Percentiles rank a stretch among this genome's conserved stretches.
phyloP scores from a whole-genome alignment of 2,329 filamentous ascomycete genomes.

The Corynespora cassiicola region DNA sequence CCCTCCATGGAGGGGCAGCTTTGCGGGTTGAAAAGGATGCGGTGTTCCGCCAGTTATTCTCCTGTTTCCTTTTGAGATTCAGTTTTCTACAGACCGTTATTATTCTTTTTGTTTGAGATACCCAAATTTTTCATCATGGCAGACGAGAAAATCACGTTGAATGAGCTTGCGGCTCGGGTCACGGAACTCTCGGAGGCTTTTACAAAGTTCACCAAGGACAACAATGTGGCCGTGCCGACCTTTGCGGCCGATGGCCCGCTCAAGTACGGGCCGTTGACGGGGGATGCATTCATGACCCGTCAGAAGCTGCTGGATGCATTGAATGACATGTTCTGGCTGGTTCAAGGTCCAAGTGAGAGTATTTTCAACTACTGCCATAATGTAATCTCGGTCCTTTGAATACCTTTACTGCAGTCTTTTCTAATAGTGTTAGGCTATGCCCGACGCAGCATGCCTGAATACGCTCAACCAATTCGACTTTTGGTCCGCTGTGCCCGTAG shows the following conservation, averaged over 20 bases:
- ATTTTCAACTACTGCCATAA: slow-evolving; percentile 49
- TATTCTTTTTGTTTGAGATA: too few relatives aligned
- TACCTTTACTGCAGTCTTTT: neutral
- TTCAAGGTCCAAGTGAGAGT: slow-evolving; percentile 58
- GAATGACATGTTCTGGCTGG: slow-evolving; percentile 55
- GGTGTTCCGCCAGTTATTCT: too few relatives aligned
- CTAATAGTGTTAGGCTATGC: slow-evolving; percentile 44
- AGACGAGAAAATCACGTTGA: too few relatives aligned
- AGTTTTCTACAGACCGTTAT: too few relatives aligned
- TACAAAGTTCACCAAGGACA: slow-evolving; percentile 50
- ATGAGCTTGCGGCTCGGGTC: slow-evolving; percentile 54
- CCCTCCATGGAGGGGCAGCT: too few relatives aligned
- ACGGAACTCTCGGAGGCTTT: slow-evolving; percentile 53
- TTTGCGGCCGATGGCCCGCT: slow-evolving; percentile 53
- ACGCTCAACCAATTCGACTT: slow-evolving; percentile 61
- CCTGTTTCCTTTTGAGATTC: too few relatives aligned
- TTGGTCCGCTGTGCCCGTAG: slow-evolving; percentile 58
- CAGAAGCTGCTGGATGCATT: slow-evolving; percentile 55
- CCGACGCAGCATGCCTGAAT: slow-evolving; percentile 54
- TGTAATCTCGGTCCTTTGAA: slow-evolving; percentile 12
- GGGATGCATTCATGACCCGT: slow-evolving; percentile 52
- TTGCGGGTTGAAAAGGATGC: too few relatives aligned
- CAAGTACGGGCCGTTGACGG: slow-evolving; percentile 50
- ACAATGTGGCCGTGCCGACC: slow-evolving; percentile 51
- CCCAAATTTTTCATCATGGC: too few relatives aligned